Evolutionary conservation across 495 filamentous ascomycete species (phyloP), one percentile per base, ranked within the genome.

Genomic region (Staphylotrichum longicolle): DNA sequence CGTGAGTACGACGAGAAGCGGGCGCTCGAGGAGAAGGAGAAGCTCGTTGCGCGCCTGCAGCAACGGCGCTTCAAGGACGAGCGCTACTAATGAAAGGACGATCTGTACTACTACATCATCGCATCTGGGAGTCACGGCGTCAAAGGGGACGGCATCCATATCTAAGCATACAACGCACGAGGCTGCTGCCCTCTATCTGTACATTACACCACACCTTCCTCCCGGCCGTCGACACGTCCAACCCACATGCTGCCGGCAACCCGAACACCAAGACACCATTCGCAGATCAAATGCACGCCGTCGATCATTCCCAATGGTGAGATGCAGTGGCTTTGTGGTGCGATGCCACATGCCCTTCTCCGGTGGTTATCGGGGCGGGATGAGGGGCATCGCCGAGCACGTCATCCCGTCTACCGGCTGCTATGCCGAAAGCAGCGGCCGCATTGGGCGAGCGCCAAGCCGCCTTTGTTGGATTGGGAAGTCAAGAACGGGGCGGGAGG

Each of bases 1-100:
- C 40, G 77, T 50, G 73, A 68, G 37, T 81, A 82, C 67, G 78
- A 84, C 68, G 68, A 75, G 62, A 78, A 75, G 69, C 70, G 75
- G 35, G 72, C 72, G 27, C 62, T 68, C 37, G 76, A 81, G 66
- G 74, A 82, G 59, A 74, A 71, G 62, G 74, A 79, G 68, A 70
- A 68, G 54, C 40, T 59, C 4, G 39, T 64, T 54, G 66, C 71
- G 15, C 71, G 73, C 49, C 71, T 72, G 61, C 68, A 77, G 51
- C 66, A 63, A 30, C 70, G 68, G 41, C 53, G 54, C 5, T 30
- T 20, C 47, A 63, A 65, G 56, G 48, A 49, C 8, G 59, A 35
- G 37, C 61, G 44, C 39, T 27, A 57, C 34, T 44, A 47, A 52
- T 63, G 39, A 52, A 27, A 34, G 27, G n/a, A 55, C 47, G 14